phyloP scores from a whole-genome alignment of 2,329 filamentous ascomycete genomes.

The Colletotrichum cuscutae region DNA sequence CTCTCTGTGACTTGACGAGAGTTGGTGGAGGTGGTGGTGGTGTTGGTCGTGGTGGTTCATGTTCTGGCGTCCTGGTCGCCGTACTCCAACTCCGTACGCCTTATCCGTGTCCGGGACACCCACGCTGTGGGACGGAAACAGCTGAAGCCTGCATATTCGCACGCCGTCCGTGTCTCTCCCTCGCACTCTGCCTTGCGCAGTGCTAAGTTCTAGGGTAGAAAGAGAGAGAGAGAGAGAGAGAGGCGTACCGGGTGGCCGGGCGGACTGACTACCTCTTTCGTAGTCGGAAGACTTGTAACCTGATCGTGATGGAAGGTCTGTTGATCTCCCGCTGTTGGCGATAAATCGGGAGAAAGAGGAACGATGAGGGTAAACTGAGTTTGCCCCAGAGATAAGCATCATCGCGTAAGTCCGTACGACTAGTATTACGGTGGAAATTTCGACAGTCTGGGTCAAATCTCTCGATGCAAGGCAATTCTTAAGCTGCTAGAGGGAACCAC shows the following conservation, averaged over 20 bases:
- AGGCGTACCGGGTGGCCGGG: conserved; percentile 13
- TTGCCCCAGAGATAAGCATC: conserved; percentile 24
- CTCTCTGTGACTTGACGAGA: conserved; percentile 5
- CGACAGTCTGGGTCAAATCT: neutral
- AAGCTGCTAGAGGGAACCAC: neutral
- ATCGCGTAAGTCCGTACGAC: neutral
- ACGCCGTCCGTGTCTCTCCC: neutral
- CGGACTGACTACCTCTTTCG: neutral
- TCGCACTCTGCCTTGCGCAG: neutral
- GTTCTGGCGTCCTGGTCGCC: neutral
- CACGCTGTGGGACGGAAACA: neutral
- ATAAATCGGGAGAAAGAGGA: neutral
- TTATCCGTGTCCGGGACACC: conserved; percentile 3
- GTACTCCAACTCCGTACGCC: neutral
- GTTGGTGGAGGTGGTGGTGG: neutral
- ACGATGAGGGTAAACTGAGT: neutral
- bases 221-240: neutral
- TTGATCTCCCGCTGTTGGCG: neutral
- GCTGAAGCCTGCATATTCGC: neutral
- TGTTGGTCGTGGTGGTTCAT: neutral
- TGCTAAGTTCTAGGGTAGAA: neutral
- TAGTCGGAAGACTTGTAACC: neutral
- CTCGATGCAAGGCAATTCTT: neutral
- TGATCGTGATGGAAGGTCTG: neutral
- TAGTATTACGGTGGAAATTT: neutral